Base-by-base conservation (phyloP, 495 filamentous ascomycete species). In the Aspergillus heteromorphus region DNA sequence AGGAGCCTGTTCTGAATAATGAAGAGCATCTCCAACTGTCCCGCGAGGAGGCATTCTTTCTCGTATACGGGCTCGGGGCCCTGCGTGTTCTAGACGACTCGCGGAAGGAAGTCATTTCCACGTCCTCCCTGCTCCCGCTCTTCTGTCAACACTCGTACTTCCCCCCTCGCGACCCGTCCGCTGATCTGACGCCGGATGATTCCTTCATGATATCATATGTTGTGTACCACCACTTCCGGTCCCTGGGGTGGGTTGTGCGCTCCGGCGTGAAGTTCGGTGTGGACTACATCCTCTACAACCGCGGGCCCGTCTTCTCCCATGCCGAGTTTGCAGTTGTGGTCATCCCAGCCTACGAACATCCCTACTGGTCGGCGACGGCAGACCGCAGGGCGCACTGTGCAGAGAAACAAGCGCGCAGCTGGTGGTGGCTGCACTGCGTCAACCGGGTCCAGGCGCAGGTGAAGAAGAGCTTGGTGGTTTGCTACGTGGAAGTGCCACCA, bases 151-250 rank as follows among this genome's bases (percentile, higher is more conserved):
- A 85, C 57, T 89, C 87, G 9, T 83, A 85, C 66, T 87, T 87
- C 54, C 87, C 91, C 49, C 75, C 83, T 27, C 76, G 64, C 9
- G 51, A 57, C 14, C 31, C 59, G 1, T 57, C 67, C 2, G 54
- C 63, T 6, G 57, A 63, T 45, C 66, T 82, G 20, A 71, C 76
- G 50, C 80, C 85, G 0, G 87, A 95, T 70, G 88, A 95, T 60
- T 82, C 87, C 0, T 97, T 99, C 70, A 74, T 96, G 41, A 64
- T 93, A 19, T 84, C 87, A 30, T 99, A 97, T 65, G 82, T 83
- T 27, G 88, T 87, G 13, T 99, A 96, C 63, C 93, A 99, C 63
- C 93, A 99, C 68, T 99, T 93, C 73, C 89, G 93, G 20, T 95
- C 91, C 6, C 79, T 97, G 0, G 93, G 93, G 43, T 99, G 93